Base-by-base conservation (phyloP, 1,139 yeast species). In the Yamadazyma trypodendri region DNA sequence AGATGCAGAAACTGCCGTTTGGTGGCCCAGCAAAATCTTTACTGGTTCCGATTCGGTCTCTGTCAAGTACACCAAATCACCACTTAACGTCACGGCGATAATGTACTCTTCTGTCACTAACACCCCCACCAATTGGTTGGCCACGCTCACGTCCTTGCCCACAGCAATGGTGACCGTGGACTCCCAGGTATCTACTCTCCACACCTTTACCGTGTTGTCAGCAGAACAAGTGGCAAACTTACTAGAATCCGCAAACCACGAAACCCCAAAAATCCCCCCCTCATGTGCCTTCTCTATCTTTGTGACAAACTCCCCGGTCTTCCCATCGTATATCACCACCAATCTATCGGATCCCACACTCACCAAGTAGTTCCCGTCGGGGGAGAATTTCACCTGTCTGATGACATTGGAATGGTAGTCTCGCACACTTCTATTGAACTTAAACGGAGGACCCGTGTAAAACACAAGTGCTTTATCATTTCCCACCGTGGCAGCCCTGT, bases 381-480 rank as follows among this genome's bases (percentile, higher is more conserved):
- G 92, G 6, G 96, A 82, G 55, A 83, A 92, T 51, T 77, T 75
- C 13, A 89, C 94, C 52, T 83, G 96, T 50, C 88, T 75, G 18
- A 87, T 79, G 48, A 88, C 83, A 54, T 86, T 88, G 16, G 81
- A 68, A 56, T 89, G 96, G 52, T 81, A 72, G 7, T 81, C 85
- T 49, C 94, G 73, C 37, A 81, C 76, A 52, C 92, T 80, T 36
- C 77, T 73, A 39, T 78, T 73, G 53, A 92, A 92, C 55, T 86
- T 86, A 70, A 89, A 92, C 0, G 98, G 98, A 2, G 97, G 96
- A 0, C 98, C 97, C 38, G 81, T 81, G 58, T 77, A 82, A 56
- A 90, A 89, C 2, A 90, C 96, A 51, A 90, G 61, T 0, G 87
- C 82, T 40, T 81, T 79, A 56, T 92, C 97, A 52, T 89, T 96